phyloP scores from a whole-genome alignment of 148 eudicot species.

The Camellia japonica region DNA sequence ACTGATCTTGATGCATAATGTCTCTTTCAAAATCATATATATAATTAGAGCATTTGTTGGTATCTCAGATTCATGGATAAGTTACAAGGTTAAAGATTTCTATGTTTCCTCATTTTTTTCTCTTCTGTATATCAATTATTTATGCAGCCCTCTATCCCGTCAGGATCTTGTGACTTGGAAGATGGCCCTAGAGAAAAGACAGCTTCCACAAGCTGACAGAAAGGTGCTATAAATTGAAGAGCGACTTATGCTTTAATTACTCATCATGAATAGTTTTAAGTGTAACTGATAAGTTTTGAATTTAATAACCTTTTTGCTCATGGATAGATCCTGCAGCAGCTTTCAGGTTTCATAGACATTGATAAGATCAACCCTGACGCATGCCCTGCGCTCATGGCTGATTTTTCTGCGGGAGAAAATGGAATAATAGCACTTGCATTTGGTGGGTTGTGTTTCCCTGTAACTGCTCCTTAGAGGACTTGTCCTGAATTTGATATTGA shows the following conservation, averaged over 20 bases:
- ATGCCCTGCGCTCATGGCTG: conserved; percentile 90
- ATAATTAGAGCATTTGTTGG: neutral
- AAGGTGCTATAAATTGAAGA: conserved; percentile 42
- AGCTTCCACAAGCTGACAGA: conserved; percentile 77
- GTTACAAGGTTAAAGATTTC: neutral
- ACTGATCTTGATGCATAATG: neutral
- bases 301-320: conserved; percentile 10
- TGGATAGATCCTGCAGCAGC: conserved; percentile 59
- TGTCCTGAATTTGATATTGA: conserved; percentile 8
- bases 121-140: conserved; percentile 5
- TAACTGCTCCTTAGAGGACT: neutral
- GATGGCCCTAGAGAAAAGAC: conserved; percentile 83
- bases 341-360: conserved; percentile 88
- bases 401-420: conserved; percentile 81
- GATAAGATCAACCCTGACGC: conserved; percentile 91
- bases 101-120: conserved; percentile 12
- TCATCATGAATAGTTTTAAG: neutral
- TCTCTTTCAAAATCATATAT: neutral
- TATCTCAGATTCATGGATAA: neutral
- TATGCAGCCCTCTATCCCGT: conserved; percentile 84
- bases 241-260: neutral
- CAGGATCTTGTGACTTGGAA: conserved; percentile 99
- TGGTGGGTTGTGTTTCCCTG: conserved; percentile 48
- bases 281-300: neutral
- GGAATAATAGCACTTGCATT: conserved; percentile 88